Conservation (phyloP, 352 stramenopile genomes). For the Phytophthora multivora region DNA sequence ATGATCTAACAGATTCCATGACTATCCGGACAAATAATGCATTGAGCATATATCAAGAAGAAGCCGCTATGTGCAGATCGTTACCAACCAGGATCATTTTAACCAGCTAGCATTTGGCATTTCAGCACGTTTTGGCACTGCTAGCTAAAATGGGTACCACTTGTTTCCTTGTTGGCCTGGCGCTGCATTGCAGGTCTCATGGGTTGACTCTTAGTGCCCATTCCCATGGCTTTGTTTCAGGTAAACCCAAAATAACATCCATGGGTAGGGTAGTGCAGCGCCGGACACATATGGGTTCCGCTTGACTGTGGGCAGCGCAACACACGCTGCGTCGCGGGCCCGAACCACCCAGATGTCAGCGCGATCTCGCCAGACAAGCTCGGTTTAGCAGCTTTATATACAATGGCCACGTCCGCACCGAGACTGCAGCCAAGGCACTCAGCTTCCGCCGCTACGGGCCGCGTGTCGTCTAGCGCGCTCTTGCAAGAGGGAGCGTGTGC, state of each 20-base stretch:
- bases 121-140: too few species aligned
- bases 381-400: not conserved
- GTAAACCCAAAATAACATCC: conserved; percentile 5
- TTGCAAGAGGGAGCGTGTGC: conserved; percentile 11
- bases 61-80: too few species aligned
- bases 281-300: conserved; percentile 9
- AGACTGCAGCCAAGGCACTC: not conserved
- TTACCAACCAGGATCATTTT: too few species aligned
- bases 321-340: not conserved
- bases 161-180: conserved; percentile 12
- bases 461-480: not conserved
- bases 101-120: too few species aligned
- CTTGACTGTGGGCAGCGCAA: not conserved
- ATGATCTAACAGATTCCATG: too few species aligned
- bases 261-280: conserved; percentile 1
- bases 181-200: not conserved
- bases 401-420: not conserved
- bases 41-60: too few species aligned
- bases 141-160: conserved; percentile 5
- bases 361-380: conserved; percentile 11
- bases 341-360: not conserved
- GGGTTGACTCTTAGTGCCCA: conserved; percentile 5
- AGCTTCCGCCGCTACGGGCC: not conserved
- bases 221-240: conserved; percentile 11
- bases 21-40: too few species aligned